phyloP scores from a whole-genome alignment of 495 filamentous ascomycete genomes.

The Clohesyomyces aquaticus region DNA sequence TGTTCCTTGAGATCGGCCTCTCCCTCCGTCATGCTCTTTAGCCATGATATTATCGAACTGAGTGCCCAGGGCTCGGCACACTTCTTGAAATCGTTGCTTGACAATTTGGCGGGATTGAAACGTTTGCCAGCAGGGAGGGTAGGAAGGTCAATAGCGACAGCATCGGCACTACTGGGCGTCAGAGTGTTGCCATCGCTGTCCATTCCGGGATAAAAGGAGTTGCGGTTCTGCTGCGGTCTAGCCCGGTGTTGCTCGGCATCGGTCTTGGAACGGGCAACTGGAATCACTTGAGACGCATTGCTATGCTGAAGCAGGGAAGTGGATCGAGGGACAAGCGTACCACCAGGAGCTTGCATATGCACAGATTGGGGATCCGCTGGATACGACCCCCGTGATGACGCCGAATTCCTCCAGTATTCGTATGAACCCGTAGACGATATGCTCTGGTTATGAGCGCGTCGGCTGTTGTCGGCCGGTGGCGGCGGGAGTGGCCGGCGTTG shows the following conservation, averaged over 20 bases:
- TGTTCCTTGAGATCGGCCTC: conserved; percentile 79
- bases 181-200: conserved; percentile 50
- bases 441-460: conserved; percentile 19
- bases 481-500: conserved; percentile 73
- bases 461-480: conserved; percentile 57
- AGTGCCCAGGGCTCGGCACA: conserved; percentile 93
- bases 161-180: conserved; percentile 56
- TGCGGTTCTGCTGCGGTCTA: conserved; percentile 55
- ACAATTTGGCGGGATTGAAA: conserved; percentile 87
- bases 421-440: conserved; percentile 28
- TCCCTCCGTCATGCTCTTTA: conserved; percentile 85
- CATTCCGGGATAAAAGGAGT: conserved; percentile 45
- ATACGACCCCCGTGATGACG: conserved; percentile 30
- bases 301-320: conserved; percentile 81
- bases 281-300: conserved; percentile 75
- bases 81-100: conserved; percentile 78
- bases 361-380: conserved; percentile 38
- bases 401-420: conserved; percentile 37
- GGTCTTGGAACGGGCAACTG: conserved; percentile 89
- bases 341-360: conserved; percentile 27
- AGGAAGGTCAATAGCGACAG: conserved; percentile 54
- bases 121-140: conserved; percentile 50
- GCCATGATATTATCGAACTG: conserved; percentile 83
- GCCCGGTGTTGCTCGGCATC: conserved; percentile 71
- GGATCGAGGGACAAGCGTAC: conserved; percentile 71